Base-by-base conservation (phyloP, 2,329 filamentous ascomycete genomes). In the Coniochaeta prunicola region DNA sequence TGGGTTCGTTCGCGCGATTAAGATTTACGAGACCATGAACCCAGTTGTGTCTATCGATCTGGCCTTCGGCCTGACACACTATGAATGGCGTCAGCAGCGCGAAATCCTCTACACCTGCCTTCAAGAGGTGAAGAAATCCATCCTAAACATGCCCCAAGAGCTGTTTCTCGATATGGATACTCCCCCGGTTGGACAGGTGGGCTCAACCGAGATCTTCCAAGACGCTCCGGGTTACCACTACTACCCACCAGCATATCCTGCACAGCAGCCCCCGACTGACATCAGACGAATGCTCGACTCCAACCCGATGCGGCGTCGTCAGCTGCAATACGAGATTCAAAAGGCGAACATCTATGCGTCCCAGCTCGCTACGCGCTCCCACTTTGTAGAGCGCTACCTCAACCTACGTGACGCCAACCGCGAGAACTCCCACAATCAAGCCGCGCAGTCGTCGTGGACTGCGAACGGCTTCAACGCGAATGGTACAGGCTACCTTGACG, bases 261-360 rank as follows among this genome's bases (percentile, higher is more conserved):
- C 71, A 57, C 70, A 72, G 6, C 75, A 78, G 61, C 76, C 79
- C 0, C 66, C 76, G 9, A 74, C 81, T 61, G 81, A 84, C 62
- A 66, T 83, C 17, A 78, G 80, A 45, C 77, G 76, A 40, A 71
- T 76, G 8, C 75, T 83, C 59, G 77, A 78, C 58, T 71, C 74
- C 21, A 74, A 83, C 28, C 78, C 80, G 1, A 69, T 74, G 28
- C 76, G 78, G 2, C 79, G 83, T 2, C 78, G 83, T 1, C 76
- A 80, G 58, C 70, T 92, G 4, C 90, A 94, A 68, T 91, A 87
- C 64, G 92, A 96, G 73, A 94, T 96, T 31, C 91, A 96, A 70
- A 96, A 96, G 70, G 90, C 91, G 7, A 96, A 96, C 70, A 90
- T 96, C 40, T 91, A 93, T 68, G 85, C 87, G 2, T 93, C 88